Evolutionary conservation across 495 filamentous ascomycete species (phyloP).

Genomic region (Bathelium albidoporum): DNA sequence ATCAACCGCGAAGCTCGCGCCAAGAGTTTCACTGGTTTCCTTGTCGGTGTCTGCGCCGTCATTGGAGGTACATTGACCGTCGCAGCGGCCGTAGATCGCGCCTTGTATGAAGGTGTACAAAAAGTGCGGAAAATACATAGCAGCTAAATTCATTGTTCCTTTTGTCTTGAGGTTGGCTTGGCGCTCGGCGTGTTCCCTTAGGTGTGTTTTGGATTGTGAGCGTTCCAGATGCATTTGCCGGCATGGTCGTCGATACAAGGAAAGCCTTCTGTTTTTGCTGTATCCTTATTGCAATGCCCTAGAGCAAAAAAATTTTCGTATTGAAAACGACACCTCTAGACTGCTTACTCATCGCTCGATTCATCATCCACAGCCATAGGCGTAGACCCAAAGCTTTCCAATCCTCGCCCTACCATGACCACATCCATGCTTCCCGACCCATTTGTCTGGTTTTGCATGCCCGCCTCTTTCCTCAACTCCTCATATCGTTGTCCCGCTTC

Average conservation of each 20-base stretch:
- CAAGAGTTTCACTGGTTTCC: constrained; percentile 80
- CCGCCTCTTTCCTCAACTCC: constrained; percentile 45
- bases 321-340: neutral
- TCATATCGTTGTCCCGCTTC: constrained; percentile 75
- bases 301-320: neutral
- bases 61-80: constrained; percentile 94
- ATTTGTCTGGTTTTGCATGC: constrained; percentile 24
- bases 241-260: neutral
- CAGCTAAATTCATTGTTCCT: constrained; percentile 18
- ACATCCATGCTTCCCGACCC: constrained; percentile 22
- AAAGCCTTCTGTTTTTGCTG: neutral
- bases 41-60: constrained; percentile 88
- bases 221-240: constrained; percentile 3
- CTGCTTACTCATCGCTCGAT: neutral
- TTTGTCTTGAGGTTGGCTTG: neutral
- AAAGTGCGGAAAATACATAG: constrained; percentile 77
- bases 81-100: constrained; percentile 84
- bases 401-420: constrained; percentile 29
- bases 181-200: neutral
- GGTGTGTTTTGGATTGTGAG: neutral
- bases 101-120: constrained; percentile 76
- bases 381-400: constrained; percentile 47
- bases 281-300: neutral
- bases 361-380: constrained; percentile 1
- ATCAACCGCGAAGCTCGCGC: constrained; percentile 86